These are phyloP conservation scores for Xylariales sp. DNA, from an alignment of 2,329 filamentous ascomycete species.

Conservation along the genomic window DNA sequence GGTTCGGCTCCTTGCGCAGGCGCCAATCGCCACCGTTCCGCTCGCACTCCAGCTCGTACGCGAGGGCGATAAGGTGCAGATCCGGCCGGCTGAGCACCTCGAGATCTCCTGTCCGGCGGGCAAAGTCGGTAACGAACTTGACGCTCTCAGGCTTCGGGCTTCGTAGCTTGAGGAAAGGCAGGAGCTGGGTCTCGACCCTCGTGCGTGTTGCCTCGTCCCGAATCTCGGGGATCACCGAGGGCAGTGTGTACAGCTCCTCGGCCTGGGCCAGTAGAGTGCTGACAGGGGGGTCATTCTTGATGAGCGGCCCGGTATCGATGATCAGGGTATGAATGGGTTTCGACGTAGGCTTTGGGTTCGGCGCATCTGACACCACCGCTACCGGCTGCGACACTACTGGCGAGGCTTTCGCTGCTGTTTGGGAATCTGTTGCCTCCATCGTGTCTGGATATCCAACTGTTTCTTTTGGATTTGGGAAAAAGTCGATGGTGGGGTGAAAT, in stretches of 20 bases:
- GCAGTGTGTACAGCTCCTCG: conserved; percentile 75
- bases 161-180: conserved; percentile 78
- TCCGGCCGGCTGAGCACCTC: conserved; percentile 85
- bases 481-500: no score
- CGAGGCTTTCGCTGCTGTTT: background rate
- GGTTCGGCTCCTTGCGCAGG: conserved; percentile 70
- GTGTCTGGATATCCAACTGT: no score
- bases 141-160: conserved; percentile 72
- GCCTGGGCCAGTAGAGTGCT: conserved; percentile 77
- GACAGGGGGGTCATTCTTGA: conserved; percentile 85
- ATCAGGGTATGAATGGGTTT: conserved; percentile 7
- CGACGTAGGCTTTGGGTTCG: background rate
- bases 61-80: conserved; percentile 82
- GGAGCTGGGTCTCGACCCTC: conserved; percentile 77
- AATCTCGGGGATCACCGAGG: conserved; percentile 84
- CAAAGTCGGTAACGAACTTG: conserved; percentile 77
- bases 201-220: conserved; percentile 75
- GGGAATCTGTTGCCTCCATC: background rate
- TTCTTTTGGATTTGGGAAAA: no score
- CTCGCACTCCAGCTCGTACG: conserved; percentile 93
- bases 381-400: background rate
- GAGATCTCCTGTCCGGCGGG: conserved; percentile 83
- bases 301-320: conserved; percentile 39
- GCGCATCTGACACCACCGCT: background rate
- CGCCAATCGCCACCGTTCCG: conserved; percentile 86